These are phyloP conservation scores for Hypoxylon subgilvum DNA, from an alignment of 495 filamentous ascomycete species.

Conservation along the genomic window DNA sequence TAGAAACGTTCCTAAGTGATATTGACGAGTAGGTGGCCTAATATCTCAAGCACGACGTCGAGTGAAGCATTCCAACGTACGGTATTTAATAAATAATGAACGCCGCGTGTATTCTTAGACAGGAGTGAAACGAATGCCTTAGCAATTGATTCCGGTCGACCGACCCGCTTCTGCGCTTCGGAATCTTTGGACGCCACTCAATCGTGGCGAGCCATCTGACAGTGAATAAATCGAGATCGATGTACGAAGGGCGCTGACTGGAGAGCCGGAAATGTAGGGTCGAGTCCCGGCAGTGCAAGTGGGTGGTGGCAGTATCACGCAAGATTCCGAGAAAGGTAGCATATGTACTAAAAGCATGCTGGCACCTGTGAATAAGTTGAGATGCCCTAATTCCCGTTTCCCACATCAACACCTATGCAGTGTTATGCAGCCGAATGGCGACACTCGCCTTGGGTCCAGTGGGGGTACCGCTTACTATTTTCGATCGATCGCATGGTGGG, in stretches of 20 bases:
- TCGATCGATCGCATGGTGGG: constrained; percentile 13
- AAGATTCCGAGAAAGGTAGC: neutral
- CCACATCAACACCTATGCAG: neutral
- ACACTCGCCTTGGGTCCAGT: constrained; percentile 7
- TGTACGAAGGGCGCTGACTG: neutral
- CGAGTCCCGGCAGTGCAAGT: neutral
- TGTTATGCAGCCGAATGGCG: neutral
- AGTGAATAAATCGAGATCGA: neutral
- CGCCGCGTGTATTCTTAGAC: neutral
- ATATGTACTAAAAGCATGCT: no score
- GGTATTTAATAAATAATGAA: neutral
- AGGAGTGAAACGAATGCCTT: neutral
- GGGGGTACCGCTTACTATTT: constrained; percentile 15
- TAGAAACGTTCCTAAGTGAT: neutral
- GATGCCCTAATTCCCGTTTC: neutral
- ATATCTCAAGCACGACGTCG: neutral
- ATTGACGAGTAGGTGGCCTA: neutral
- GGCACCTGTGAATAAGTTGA: neutral
- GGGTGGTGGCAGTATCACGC: neutral
- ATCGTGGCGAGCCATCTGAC: constrained; percentile 9
- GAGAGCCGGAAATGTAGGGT: neutral
- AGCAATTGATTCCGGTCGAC: neutral
- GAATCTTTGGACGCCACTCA: neutral
- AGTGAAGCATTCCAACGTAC: no score
- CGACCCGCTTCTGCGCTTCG: neutral